phyloP scores from a whole-genome alignment of 1,284 basidiomycete genomes.

The Fomitopsis pinicola region DNA sequence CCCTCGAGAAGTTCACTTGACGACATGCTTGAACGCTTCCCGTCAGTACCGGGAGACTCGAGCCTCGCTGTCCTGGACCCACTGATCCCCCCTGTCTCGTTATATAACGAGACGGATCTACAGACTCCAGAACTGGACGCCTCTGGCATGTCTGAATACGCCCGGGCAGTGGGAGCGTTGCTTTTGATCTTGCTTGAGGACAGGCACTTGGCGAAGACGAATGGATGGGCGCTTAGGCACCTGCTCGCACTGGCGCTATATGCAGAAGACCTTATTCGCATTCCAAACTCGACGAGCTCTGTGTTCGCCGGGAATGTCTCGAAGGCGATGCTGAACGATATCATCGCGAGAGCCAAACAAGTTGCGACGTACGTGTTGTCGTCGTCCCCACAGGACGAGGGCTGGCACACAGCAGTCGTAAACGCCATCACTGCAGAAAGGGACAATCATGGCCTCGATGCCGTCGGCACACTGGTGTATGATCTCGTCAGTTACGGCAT shows the following conservation, averaged over 20 bases:
- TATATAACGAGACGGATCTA: conserved; percentile 15
- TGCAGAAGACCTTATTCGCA: conserved; percentile 49
- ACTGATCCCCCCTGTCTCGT: conserved; percentile 45
- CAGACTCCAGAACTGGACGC: conserved; percentile 1
- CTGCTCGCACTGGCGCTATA: conserved; percentile 55
- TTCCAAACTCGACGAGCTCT: conserved; percentile 44
- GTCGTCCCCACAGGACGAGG: conserved; percentile 41
- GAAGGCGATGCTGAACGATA: conserved; percentile 34
- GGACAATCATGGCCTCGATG: conserved; percentile 20
- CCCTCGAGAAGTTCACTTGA: conserved; percentile 47
- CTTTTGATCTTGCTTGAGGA: conserved; percentile 59
- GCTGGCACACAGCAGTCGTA: conserved; percentile 47
- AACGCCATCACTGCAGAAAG: conserved; percentile 29
- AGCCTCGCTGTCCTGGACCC: conserved; percentile 63
- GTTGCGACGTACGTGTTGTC: conserved; percentile 68
- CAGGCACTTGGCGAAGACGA: conserved; percentile 53
- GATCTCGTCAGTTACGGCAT: conserved; percentile 35
- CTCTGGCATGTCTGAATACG: conserved; percentile 58
- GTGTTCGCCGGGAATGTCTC: conserved; percentile 43
- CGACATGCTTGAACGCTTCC: conserved; percentile 41
- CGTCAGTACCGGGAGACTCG: conserved; percentile 45
- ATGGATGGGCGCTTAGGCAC: conserved; percentile 64
- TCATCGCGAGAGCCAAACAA: conserved; percentile 53
- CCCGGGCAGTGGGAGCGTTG: conserved; percentile 59
- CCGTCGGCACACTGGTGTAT: conserved; percentile 38